Evolutionary conservation across 1,284 basidiomycete species (phyloP), one percentile per base, ranked within the genome.

Genomic region (Farysia itapuensis): DNA sequence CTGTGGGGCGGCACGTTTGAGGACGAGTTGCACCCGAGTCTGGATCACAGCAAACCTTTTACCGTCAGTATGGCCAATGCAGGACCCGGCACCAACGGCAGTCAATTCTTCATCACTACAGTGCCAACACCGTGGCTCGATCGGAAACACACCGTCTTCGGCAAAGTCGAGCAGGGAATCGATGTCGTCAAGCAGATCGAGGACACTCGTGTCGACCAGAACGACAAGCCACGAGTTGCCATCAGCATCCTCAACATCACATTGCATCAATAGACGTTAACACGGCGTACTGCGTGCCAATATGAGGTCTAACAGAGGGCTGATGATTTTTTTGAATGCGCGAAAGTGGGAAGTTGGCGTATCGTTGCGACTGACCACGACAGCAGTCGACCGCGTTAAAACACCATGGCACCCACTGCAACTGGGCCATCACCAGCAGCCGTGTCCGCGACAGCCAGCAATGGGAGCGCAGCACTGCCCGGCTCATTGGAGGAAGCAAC

Each of bases 11-110:
- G 48, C 20, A 59, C 52, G n/a, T 98, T 98, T 71, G 94, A 95
- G 75, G 95, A 98, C 77, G 94, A 98, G 79, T 92, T 98, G 74
- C 58, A 61, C 13, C 86, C 90, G 57, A 86, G 88, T 43, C 80
- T 95, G 45, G 87, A 85, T 77, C 94, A 97, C 77, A 91, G 96
- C 77, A 81, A 90, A 48, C 93, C 94, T 1, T 97, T 96, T 75
- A 95, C 89, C n/a, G 82, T 98, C 37, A 92, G 90, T 72, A 97
- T 97, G 92, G 95, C 95, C n/a, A 99, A 99, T 58, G 89, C 90
- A 2, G 94, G 95, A 1, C 86, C 90, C 1, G 82, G 82, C 42
- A 98, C 95, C 29, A 99, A 98, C 75, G 95, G 87, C 2, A 89
- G 87, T 4, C 94, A 99, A 77, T 98, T 98, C 81, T 98, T 98